Percentiles rank a stretch among this genome's conserved stretches.
Conservation (phyloP, 2,329 filamentous ascomycete species). For the Tolypocladium guangdongense region DNA sequence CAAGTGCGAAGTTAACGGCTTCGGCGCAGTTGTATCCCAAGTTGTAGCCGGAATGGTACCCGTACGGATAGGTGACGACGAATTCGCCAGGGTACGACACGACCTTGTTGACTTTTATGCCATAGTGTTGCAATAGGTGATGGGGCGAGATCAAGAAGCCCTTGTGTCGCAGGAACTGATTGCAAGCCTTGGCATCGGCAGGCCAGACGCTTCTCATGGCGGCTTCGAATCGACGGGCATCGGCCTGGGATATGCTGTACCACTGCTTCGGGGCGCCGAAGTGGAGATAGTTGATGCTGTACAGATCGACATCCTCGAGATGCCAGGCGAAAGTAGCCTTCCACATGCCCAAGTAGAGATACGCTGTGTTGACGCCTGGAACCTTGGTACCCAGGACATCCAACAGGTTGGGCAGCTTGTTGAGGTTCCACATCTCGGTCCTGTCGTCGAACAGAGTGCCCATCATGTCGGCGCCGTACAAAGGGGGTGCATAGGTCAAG, state of each 20-base stretch:
- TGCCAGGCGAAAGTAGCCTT: constrained; percentile 99
- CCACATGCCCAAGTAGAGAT: constrained; percentile 98
- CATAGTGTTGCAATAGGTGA: constrained; percentile 75
- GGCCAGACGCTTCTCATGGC: constrained; percentile 97
- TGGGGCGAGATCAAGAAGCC: constrained; percentile 92
- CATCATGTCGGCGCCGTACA: constrained; percentile 95
- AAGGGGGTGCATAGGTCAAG: constrained; percentile 82
- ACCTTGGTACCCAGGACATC: constrained; percentile 93
- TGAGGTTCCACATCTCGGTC: constrained; percentile 83
- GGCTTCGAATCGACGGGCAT: constrained; percentile 82
- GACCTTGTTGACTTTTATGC: constrained; percentile 91
- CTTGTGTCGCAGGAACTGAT: constrained; percentile 94
- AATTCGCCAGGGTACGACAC: constrained; percentile 96
- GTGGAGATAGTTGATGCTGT: constrained; percentile 99
- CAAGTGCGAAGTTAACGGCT: constrained; percentile 94
- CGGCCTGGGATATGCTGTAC: constrained; percentile 97
- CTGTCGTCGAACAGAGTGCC: constrained; percentile 87
- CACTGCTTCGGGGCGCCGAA: constrained; percentile 98
- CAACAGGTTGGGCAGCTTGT: constrained; percentile 84
- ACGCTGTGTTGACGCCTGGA: constrained; percentile 94
- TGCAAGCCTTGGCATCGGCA: constrained; percentile 86
- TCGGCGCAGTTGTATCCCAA: constrained; percentile 98
- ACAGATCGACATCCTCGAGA: constrained; percentile 94
- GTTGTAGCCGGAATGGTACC: constrained; percentile 97
- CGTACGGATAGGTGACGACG: constrained; percentile 96